phyloP scores from a whole-genome alignment of 305 asterid species.

The Ajuga reptans region DNA sequence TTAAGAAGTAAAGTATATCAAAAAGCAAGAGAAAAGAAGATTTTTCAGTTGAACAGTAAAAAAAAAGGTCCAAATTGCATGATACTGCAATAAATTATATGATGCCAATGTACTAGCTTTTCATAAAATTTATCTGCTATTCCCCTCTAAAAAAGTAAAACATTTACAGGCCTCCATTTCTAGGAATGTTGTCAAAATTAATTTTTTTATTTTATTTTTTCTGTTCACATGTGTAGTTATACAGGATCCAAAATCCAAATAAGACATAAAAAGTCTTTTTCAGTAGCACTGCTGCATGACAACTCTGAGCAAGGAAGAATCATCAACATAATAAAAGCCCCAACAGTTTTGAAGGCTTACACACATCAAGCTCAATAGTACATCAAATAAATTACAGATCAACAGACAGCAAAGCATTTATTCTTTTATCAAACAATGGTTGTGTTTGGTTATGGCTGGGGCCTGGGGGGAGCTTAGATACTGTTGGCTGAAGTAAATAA shows the following conservation, averaged over 20 bases:
- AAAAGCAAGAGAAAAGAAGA: not conserved
- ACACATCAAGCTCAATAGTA: not conserved
- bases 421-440: not conserved
- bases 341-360: not conserved
- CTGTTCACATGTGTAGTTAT: not conserved
- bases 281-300: not conserved
- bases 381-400: conserved; percentile 9
- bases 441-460: too few species aligned
- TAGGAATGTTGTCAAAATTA: not conserved
- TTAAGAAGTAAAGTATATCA: not conserved
- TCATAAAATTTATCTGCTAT: not conserved
- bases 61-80: not conserved
- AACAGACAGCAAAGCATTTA: not conserved
- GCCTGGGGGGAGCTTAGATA: too few species aligned
- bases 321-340: not conserved
- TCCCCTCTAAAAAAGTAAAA: not conserved
- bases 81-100: not conserved
- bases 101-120: not conserved
- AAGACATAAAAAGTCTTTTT: not conserved
- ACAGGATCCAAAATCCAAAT: not conserved
- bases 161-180: not conserved
- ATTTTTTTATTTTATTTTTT: too few species aligned
- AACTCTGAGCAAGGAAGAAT: not conserved
- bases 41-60: not conserved
- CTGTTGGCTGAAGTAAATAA: too few species aligned